Percentiles rank a stretch among this genome's conserved stretches.
Conservation (phyloP, 176 grass and related monocot species). For the Carex scoparia region DNA sequence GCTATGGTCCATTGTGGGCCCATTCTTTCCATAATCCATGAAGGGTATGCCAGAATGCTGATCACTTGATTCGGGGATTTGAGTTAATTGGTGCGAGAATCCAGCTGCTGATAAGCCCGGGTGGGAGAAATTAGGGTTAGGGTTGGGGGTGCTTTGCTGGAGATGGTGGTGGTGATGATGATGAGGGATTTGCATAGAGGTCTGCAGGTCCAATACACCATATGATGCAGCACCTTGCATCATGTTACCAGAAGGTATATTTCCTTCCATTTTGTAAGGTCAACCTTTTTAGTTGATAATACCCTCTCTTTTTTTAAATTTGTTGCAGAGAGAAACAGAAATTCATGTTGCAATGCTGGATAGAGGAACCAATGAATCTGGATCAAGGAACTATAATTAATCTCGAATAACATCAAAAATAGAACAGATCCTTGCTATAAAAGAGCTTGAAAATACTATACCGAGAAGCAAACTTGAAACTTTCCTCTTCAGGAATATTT, state of each 20-base stretch:
- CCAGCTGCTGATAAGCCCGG: slow-evolving; percentile 10
- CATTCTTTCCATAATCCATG: slow-evolving; percentile 43
- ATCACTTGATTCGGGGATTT: slow-evolving; percentile 32
- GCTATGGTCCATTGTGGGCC: slow-evolving; percentile 24
- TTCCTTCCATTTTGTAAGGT: slow-evolving; percentile 58
- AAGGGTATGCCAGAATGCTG: slow-evolving; percentile 38
- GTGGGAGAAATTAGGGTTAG: neutral
- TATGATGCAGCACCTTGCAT: slow-evolving; percentile 42
- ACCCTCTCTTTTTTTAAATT: neutral
- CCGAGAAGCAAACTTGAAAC: neutral
- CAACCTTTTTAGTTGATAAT: neutral
- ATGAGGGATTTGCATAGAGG: slow-evolving; percentile 42
- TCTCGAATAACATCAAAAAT: neutral
- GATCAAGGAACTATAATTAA: slow-evolving; percentile 1
- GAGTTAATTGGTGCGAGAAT: slow-evolving; percentile 1
- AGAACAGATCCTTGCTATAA: slow-evolving; percentile 8
- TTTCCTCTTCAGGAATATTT: neutral
- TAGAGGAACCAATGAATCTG: slow-evolving; percentile 16
- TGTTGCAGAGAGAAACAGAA: neutral
- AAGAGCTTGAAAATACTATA: neutral
- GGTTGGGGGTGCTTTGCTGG: neutral
- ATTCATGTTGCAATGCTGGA: neutral
- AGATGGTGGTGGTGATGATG: slow-evolving; percentile 10
- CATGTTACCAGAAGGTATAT: slow-evolving; percentile 32
- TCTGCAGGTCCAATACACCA: slow-evolving; percentile 40